Evolutionary conservation across 2,329 filamentous ascomycete genomes (phyloP), one percentile per base, ranked within the genome.

Genomic region (Colletotrichum sojae): DNA sequence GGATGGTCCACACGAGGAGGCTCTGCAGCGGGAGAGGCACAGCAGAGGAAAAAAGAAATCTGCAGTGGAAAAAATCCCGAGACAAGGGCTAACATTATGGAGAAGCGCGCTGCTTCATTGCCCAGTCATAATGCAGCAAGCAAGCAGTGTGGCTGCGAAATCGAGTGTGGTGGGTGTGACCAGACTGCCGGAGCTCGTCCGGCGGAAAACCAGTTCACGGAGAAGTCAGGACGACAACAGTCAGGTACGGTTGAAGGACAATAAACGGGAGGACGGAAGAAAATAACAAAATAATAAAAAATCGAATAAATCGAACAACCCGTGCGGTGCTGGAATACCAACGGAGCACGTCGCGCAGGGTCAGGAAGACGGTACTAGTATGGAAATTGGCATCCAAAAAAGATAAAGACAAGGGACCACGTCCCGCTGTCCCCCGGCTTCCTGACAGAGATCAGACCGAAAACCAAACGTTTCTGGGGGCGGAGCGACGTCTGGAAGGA

Each of bases 381-480:
- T 51, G 20, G 59, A 56, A 49, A 51, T 40, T 48, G 20, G 16
- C 46, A 27, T 20, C 15, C 54, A 65, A 46, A 39, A 31, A 39
- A 43, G 55, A 20, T 55, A 51, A 36, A 49, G 66, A 66, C 65
- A 36, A 22, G 18, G 46, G 61, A 51, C 55, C 31, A 12, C 10
- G 31, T 10, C 31, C 66, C 66, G 66, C 55, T 36, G 31, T 66
- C 65, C 66, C 66, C 66, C 61, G 66, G 55, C 39, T 16, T 12
- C 31, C 48, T 20, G 27, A 59, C 55, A 20, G 49, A 69, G 55
- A 69, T 69, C 61, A 60, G 66, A 65, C 66, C 54, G 48, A 68
- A 59, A 68, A n/a, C 66, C 48, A 66, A 60, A 55, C 66, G 49
- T 45, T 48, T 43, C 52, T 57, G 45, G 59, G 31, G 36, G 45